Evolutionary conservation across 2,329 filamentous ascomycete genomes (phyloP), one percentile per base, ranked within the genome.

Genomic region (Penicillium sp.): DNA sequence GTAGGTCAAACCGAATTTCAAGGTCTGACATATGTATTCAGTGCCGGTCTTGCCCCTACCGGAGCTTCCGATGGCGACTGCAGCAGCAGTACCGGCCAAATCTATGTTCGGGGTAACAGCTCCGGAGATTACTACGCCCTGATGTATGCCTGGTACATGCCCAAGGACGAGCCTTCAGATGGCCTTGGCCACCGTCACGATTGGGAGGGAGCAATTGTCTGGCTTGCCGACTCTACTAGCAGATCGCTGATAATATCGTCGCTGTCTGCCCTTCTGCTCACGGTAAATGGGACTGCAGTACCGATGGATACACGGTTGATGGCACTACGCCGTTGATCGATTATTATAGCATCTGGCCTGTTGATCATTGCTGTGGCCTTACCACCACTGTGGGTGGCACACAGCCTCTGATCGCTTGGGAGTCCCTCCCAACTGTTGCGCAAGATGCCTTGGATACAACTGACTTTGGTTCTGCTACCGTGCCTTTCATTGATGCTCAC

Each of bases 141-240:
- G 31, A 80, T 83, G 75, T 84, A 83, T 61, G 69, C 76, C 3
- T 83, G 80, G 81, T 79, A 79, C 64, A 75, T 77, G 66, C 75
- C 77, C 37, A 83, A 81, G 53, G 79, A 82, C 65, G 69, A 69
- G 25, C 78, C 77, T 1, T 73, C 72, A 0, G 55, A 67, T 2
- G 77, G 74, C 0, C 65, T 81, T 3, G 81, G 81, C 8, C 81
- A 83, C 60, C 76, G 80, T 20, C 79, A 83, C 66, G 81, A 84
- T 62, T 84, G 81, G 81, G 81, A 83, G 60, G 78, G 77, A n/a
- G 71, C 78, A 0, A 77, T 84, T 33, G 74, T 84, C 25, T 84
- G 79, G 79, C 73, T 84, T 0, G 71, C 73, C 0, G 69, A 69
- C 9, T 49, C 65, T 0, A 67, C 72, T 2, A 73, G 72, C 1